Base-by-base conservation (phyloP, 768 basidiomycete species). In the Flagelloscypha sp. region DNA sequence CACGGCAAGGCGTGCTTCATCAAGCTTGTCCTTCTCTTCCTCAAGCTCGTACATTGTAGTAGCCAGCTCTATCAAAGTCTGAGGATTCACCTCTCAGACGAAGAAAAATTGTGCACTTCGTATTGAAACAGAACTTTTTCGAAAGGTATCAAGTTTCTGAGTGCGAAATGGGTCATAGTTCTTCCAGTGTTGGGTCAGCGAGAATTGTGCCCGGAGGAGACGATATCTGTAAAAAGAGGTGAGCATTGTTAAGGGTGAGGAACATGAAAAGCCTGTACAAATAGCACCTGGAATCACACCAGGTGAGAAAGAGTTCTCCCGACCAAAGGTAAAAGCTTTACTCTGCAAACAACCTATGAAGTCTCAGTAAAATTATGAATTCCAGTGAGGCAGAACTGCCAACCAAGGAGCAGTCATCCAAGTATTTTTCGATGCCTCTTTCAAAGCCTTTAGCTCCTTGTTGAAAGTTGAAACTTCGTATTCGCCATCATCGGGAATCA, bases 361-460 rank as follows among this genome's bases (percentile, higher is more conserved):
- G n/a, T n/a, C 7, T 9, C 33, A 36, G 15, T 8, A 19, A 20
- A 16, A 42, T 33, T 37, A 24, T 39, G 41, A 50, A 33, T 35
- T 59, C 83, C 45, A 63, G 95, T 81, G 97, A 94, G 38, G 90
- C 89, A 54, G 70, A 97, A n/a, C n/a, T n/a, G n/a, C n/a, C n/a
- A 99, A 68, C 94, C 94, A 99, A 1, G 92, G 88, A 5, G 86
- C 77, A 6, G 75, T 84, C 52, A 88, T 90, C 94, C 94, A 99
- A 0, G 82, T 84, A 41, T 79, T 69, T 47, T 68, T 64, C 3
- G 57, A 54, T 1, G 63, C 53, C 18, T 62, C 55, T 0, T 61
- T 59, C 2, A 85, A 66, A 1, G 57, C 54, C 5, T 55, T 54
- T 9, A 99, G 64, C 43, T 89, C 81, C 0, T 59, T 47, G 45